Percentiles rank a stretch among this genome's conserved stretches.
These are phyloP conservation scores for Saussurea involucrata DNA, from an alignment of 129 eudicot genomes.

Conservation along the genomic window DNA sequence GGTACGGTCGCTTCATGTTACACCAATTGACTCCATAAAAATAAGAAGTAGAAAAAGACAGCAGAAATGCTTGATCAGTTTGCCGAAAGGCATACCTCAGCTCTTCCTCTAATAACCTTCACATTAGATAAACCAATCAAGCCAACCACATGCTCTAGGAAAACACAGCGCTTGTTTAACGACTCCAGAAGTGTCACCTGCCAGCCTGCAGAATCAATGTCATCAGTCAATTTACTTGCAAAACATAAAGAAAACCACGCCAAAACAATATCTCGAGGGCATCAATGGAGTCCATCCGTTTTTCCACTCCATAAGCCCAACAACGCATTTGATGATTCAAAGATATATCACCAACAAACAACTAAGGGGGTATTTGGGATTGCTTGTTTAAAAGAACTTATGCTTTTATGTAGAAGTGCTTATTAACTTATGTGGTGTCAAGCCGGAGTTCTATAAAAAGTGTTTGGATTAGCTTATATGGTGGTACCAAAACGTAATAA, in stretches of 20 bases:
- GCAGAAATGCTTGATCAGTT: background rate
- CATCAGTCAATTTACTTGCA: background rate
- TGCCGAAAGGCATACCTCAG: constrained; percentile 57
- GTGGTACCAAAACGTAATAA: too few relatives aligned
- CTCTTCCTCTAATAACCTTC: constrained; percentile 77
- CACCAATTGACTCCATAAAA: background rate
- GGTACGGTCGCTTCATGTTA: background rate
- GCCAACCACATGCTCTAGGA: constrained; percentile 67
- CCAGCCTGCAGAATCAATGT: constrained; percentile 59
- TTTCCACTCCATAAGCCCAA: background rate
- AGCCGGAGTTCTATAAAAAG: too few relatives aligned
- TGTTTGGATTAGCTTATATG: too few relatives aligned
- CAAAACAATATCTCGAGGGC: background rate
- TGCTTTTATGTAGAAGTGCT: too few relatives aligned
- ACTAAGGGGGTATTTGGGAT: too few relatives aligned
- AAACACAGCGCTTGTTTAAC: constrained; percentile 71
- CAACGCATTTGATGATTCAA: background rate
- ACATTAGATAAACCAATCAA: constrained; percentile 75
- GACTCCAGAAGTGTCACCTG: constrained; percentile 78
- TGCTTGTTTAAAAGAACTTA: too few relatives aligned
- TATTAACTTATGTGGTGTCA: too few relatives aligned
- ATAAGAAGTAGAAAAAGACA: background rate
- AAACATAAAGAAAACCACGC: background rate
- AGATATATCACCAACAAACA: background rate
- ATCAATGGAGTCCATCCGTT: background rate